Evolutionary conservation across 2,329 filamentous ascomycete genomes (phyloP).

Genomic region (Aspergillus fijiensis): DNA sequence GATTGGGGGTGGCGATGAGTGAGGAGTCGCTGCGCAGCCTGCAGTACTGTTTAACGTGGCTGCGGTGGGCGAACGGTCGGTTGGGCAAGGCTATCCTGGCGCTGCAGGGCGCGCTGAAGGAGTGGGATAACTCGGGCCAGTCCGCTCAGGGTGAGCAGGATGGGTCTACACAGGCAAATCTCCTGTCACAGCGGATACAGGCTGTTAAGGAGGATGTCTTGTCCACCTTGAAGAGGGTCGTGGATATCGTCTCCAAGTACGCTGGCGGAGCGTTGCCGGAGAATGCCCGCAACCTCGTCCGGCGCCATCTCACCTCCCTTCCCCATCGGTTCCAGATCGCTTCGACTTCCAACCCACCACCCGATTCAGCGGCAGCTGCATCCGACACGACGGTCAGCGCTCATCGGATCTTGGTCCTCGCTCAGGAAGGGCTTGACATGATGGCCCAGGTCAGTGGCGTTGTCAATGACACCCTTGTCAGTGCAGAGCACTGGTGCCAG

Average conservation of each 20-base stretch:
- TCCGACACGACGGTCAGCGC: constrained; percentile 58
- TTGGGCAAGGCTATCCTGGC: constrained; percentile 73
- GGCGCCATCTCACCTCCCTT: constrained; percentile 77
- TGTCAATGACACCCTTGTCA: constrained; percentile 82
- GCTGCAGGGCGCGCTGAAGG: constrained; percentile 72
- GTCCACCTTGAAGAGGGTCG: constrained; percentile 75
- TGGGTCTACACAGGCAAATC: constrained; percentile 19
- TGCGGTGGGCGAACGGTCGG: constrained; percentile 78
- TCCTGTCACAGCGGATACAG: constrained; percentile 58
- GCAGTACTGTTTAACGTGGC: constrained; percentile 77
- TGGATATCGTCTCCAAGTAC: constrained; percentile 83
- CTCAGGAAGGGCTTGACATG: constrained; percentile 90
- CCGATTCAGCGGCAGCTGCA: constrained; percentile 33
- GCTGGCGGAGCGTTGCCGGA: constrained; percentile 88
- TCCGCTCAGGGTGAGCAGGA: constrained; percentile 25
- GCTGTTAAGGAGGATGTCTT: constrained; percentile 69
- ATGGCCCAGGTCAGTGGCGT: constrained; percentile 87
- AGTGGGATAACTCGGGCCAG: constrained; percentile 64
- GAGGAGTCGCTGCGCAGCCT: constrained; percentile 81
- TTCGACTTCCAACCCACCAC: constrained; percentile 49
- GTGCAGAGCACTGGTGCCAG: constrained; percentile 89
- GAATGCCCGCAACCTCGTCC: constrained; percentile 80
- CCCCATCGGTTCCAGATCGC: constrained; percentile 80
- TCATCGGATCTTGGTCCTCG: constrained; percentile 78
- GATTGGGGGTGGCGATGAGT: constrained; percentile 86